Evolutionary conservation across 2,329 filamentous ascomycete species (phyloP).

Genomic region (Sporothrix humicola): DNA sequence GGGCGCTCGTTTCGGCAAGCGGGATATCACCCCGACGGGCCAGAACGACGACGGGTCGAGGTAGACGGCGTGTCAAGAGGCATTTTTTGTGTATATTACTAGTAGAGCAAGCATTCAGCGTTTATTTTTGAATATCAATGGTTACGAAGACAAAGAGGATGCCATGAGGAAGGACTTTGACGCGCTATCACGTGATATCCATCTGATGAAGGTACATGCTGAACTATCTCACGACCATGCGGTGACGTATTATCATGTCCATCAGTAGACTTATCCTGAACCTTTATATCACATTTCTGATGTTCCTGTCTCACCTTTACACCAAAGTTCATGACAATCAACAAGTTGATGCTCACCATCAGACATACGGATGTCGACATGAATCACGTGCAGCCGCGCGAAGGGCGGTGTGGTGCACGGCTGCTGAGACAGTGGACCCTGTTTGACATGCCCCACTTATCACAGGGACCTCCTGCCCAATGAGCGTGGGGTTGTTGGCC

Average conservation of each 20-base stretch:
- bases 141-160: neutral
- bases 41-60: constrained; percentile 28
- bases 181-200: constrained; percentile 12
- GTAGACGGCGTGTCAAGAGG: neutral
- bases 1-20: constrained; percentile 73
- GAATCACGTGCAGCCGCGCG: constrained; percentile 16
- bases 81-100: neutral
- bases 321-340: no score
- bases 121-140: constrained; percentile 17
- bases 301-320: no score
- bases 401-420: constrained; percentile 20
- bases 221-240: no score
- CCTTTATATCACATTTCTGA: neutral
- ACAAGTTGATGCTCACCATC: no score
- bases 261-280: no score
- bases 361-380: no score
- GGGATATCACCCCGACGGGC: constrained; percentile 52
- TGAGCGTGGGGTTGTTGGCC: neutral
- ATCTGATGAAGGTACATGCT: neutral
- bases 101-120: constrained; percentile 18
- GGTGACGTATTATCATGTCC: no score
- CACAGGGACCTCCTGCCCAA: neutral
- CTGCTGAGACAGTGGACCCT: constrained; percentile 1
- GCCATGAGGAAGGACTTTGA: neutral
- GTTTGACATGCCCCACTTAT: neutral